Percentiles rank a stretch among this genome's conserved stretches.
phyloP scores from a whole-genome alignment of 257 asterid genomes.

The Cruciata laevipes region DNA sequence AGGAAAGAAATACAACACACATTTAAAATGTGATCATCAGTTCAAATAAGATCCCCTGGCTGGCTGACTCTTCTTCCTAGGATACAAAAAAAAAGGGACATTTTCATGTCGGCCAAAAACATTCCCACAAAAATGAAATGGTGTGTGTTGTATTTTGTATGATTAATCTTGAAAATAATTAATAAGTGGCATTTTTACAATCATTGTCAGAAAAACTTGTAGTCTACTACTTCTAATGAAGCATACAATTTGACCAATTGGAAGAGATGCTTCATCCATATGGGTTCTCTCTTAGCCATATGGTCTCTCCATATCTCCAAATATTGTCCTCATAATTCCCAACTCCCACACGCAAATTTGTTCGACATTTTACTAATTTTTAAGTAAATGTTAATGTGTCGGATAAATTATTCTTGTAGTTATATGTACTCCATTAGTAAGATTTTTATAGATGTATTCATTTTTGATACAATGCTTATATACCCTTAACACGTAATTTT shows the following conservation, averaged over 20 bases:
- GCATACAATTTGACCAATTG: constrained; percentile 1
- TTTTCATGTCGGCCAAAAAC: constrained; percentile 1
- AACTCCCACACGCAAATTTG: not conserved
- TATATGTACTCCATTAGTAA: too few relatives aligned
- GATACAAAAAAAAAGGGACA: not conserved
- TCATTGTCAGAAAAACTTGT: constrained; percentile 2
- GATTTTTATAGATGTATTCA: too few relatives aligned
- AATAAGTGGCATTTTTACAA: not conserved
- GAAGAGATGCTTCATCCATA: constrained; percentile 1
- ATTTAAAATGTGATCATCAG: too few relatives aligned
- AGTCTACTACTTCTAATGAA: constrained; percentile 10
- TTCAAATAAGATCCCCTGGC: too few relatives aligned
- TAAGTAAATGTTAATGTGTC: too few relatives aligned
- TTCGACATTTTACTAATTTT: too few relatives aligned
- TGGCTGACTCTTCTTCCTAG: not conserved
- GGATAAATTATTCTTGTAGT: too few relatives aligned
- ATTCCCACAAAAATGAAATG: not conserved
- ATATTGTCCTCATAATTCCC: not conserved
- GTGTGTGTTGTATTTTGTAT: too few relatives aligned
- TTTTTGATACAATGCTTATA: too few relatives aligned
- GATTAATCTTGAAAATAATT: not conserved
- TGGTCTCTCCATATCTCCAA: not conserved
- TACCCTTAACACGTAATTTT: too few relatives aligned
- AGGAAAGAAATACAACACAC: too few relatives aligned
- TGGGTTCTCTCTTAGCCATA: not conserved